A percentile compares a stretch with the other conserved stretches of the same genome.
phyloP scores from a whole-genome alignment of 345 rosid species.

The Microcos paniculata region DNA sequence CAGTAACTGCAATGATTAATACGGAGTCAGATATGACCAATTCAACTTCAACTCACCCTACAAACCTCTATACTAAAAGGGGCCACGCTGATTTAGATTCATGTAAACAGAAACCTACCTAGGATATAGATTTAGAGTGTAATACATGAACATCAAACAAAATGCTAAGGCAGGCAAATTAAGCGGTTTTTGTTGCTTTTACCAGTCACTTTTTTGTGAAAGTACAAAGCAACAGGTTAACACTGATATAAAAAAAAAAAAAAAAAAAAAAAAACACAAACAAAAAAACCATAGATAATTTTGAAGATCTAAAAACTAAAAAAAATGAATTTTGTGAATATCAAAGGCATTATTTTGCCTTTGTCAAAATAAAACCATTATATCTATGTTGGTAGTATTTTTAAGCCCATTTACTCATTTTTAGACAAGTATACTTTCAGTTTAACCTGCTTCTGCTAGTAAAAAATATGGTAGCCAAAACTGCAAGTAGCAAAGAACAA shows the following conservation, averaged over 20 bases:
- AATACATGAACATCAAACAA: background rate
- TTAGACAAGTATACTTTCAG: background rate
- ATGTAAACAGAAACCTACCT: background rate
- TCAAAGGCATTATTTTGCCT: background rate
- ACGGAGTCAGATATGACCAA: conserved; percentile 11
- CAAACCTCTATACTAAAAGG: background rate
- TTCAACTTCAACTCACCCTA: conserved; percentile 12
- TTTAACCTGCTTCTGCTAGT: background rate
- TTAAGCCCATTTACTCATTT: background rate
- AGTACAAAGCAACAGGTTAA: background rate
- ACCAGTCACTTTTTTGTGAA: background rate
- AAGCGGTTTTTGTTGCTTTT: background rate
- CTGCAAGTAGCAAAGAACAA: background rate
- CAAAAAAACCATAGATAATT: background rate
- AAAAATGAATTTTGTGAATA: background rate
- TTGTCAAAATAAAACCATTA: background rate
- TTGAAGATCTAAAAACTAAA: background rate
- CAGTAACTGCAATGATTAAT: conserved; percentile 60
- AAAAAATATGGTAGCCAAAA: background rate
- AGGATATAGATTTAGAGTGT: background rate
- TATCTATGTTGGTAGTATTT: background rate
- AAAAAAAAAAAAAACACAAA: no score
- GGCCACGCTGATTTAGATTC: background rate
- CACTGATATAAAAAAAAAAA: background rate
- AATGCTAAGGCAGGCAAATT: background rate